phyloP scores from a whole-genome alignment of 140 eudicot genomes.

The Stevia rebaudiana region DNA sequence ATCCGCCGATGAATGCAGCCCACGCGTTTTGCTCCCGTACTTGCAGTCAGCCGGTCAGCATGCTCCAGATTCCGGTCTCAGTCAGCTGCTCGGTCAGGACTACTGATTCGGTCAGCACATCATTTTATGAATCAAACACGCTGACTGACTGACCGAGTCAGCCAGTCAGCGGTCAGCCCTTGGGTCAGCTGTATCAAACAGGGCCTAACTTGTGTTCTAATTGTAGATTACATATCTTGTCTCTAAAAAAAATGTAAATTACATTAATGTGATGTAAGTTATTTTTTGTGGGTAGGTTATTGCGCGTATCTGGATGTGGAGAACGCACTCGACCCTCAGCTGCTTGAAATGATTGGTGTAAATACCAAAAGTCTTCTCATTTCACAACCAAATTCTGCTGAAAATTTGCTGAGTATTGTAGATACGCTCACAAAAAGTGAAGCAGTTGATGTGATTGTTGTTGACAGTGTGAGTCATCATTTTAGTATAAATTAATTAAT shows the following conservation, averaged over 20 bases:
- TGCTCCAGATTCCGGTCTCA: too few relatives aligned
- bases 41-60: too few relatives aligned
- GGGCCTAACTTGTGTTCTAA: too few relatives aligned
- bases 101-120: too few relatives aligned
- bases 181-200: too few relatives aligned
- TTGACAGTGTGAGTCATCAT: constrained; percentile 72
- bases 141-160: too few relatives aligned
- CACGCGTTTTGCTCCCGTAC: too few relatives aligned
- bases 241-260: not conserved
- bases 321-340: constrained; percentile 69
- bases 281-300: constrained; percentile 53
- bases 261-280: not conserved
- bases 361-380: constrained; percentile 71
- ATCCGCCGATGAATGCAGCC: too few relatives aligned
- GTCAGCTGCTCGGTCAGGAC: too few relatives aligned
- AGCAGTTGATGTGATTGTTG: constrained; percentile 83
- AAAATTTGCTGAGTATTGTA: constrained; percentile 81
- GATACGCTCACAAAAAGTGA: constrained; percentile 91
- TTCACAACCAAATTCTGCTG: constrained; percentile 93
- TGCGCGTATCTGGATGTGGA: constrained; percentile 95
- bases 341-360: constrained; percentile 78
- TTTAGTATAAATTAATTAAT: not conserved
- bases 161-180: too few relatives aligned
- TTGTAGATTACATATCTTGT: too few relatives aligned
- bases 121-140: too few relatives aligned